Conservation (phyloP, 202 grass and related monocot genomes). For the Bolboschoenoplectus hybrid region DNA sequence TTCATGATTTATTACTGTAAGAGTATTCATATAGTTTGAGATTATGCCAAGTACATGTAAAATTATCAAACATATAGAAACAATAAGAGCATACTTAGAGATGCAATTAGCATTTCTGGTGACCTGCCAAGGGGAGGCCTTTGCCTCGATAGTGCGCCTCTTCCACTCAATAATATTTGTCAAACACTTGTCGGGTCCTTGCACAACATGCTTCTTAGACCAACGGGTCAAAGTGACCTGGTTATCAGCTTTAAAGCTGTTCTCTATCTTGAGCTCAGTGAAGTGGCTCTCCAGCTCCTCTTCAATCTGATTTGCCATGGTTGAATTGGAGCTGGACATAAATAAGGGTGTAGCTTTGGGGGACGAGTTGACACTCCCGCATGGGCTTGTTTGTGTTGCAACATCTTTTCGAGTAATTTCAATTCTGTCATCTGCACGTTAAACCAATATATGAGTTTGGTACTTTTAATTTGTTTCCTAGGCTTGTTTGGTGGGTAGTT, state of each 20-base stretch:
- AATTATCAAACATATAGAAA: neutral
- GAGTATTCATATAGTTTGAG: neutral
- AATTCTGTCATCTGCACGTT: conserved; percentile 57
- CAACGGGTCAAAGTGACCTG: conserved; percentile 72
- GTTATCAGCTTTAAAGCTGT: conserved; percentile 73
- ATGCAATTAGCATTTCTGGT: conserved; percentile 52
- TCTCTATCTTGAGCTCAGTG: conserved; percentile 70
- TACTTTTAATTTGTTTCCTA: neutral
- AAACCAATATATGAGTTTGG: conserved; percentile 40
- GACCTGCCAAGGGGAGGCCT: conserved; percentile 57
- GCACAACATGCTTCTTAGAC: conserved; percentile 72
- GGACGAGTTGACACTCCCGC: conserved; percentile 57
- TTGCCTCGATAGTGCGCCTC: conserved; percentile 66
- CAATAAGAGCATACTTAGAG: conserved; percentile 60
- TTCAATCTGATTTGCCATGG: conserved; percentile 8
- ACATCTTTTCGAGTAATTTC: conserved; percentile 62
- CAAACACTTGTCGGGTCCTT: conserved; percentile 52
- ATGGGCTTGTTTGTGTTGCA: conserved; percentile 83
- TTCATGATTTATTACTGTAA: neutral
- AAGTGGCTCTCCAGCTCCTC: conserved; percentile 60
- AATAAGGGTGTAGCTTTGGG: conserved; percentile 44
- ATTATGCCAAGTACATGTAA: conserved; percentile 1
- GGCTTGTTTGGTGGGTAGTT: neutral
- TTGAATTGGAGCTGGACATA: conserved; percentile 34
- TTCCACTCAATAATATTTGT: conserved; percentile 95